These are phyloP conservation scores for Vitis riparia DNA, from an alignment of 164 flowering plant species.

Conservation along the genomic window DNA sequence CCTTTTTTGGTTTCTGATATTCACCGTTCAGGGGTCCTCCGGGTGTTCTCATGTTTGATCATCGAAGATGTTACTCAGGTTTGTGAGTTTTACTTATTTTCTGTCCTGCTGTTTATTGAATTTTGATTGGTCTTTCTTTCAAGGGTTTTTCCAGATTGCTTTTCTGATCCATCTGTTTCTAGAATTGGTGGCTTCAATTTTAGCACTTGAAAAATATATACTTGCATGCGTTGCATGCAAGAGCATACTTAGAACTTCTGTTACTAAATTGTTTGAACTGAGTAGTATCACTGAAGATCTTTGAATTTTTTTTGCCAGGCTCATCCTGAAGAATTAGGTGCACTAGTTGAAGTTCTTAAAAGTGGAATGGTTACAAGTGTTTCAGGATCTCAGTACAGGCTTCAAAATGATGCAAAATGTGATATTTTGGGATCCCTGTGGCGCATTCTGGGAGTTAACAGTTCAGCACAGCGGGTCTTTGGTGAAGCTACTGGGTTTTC, in stretches of 20 bases:
- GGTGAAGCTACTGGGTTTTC: slow-evolving; percentile 99
- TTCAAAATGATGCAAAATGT: slow-evolving; percentile 84
- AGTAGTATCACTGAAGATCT: not conserved
- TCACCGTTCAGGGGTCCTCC: slow-evolving; percentile 89
- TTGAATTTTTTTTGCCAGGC: slow-evolving; percentile 48
- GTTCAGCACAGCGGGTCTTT: slow-evolving; percentile 84
- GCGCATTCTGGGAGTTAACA: slow-evolving; percentile 87
- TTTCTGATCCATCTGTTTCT: not conserved
- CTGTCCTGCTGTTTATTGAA: slow-evolving; percentile 1
- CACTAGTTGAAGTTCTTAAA: slow-evolving; percentile 81
- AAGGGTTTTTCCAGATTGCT: not conserved
- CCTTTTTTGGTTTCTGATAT: slow-evolving; percentile 79
- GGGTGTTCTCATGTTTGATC: slow-evolving; percentile 82
- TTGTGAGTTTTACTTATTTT: slow-evolving; percentile 10
- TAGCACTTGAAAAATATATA: not conserved
- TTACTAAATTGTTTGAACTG: slow-evolving; percentile 1
- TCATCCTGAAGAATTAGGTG: slow-evolving; percentile 92
- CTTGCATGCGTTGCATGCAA: no score
- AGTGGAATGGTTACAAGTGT: slow-evolving; percentile 95
- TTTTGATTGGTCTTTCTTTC: not conserved
- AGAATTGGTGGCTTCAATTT: not conserved
- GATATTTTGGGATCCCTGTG: slow-evolving; percentile 88
- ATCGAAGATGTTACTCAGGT: slow-evolving; percentile 91
- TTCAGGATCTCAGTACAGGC: slow-evolving; percentile 84
- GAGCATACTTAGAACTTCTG: not conserved